Conservation (phyloP, 2,329 filamentous ascomycete species). For the Xylariaceae sp. region DNA sequence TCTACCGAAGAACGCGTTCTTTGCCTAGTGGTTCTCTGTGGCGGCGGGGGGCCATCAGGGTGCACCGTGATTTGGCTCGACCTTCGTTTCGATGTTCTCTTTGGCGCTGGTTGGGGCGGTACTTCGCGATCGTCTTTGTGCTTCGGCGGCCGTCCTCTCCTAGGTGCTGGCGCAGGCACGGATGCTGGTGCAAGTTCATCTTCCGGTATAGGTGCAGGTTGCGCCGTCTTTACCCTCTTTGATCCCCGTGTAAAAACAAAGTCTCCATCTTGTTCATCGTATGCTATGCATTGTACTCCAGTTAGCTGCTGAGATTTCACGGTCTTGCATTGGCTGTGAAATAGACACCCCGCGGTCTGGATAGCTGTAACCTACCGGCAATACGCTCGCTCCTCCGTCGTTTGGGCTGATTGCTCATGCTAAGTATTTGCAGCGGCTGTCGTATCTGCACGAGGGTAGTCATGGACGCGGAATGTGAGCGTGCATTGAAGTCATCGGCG, state of each 20-base stretch:
- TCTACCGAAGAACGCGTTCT: constrained; percentile 53
- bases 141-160: constrained; percentile 49
- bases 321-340: constrained; percentile 19
- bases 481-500: constrained; percentile 32
- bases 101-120: constrained; percentile 43
- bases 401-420: constrained; percentile 69
- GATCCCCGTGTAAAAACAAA: constrained; percentile 75
- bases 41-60: constrained; percentile 40
- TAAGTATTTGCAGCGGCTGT: constrained; percentile 69
- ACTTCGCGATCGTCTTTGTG: constrained; percentile 42
- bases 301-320: constrained; percentile 22
- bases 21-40: constrained; percentile 51
- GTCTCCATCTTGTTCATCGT: constrained; percentile 78
- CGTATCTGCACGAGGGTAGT: constrained; percentile 71
- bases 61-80: constrained; percentile 39
- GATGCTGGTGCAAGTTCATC: constrained; percentile 46
- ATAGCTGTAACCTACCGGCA: constrained; percentile 56
- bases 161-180: constrained; percentile 41
- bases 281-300: constrained; percentile 44
- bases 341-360: constrained; percentile 1
- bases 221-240: constrained; percentile 67
- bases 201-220: constrained; percentile 50
- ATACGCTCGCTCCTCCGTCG: constrained; percentile 69
- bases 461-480: constrained; percentile 62
- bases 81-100: constrained; percentile 47